A percentile compares a stretch with the other conserved stretches of the same genome.
Evolutionary conservation across 1,139 yeast species (phyloP).

Genomic region (Geotrichum aggregatum): DNA sequence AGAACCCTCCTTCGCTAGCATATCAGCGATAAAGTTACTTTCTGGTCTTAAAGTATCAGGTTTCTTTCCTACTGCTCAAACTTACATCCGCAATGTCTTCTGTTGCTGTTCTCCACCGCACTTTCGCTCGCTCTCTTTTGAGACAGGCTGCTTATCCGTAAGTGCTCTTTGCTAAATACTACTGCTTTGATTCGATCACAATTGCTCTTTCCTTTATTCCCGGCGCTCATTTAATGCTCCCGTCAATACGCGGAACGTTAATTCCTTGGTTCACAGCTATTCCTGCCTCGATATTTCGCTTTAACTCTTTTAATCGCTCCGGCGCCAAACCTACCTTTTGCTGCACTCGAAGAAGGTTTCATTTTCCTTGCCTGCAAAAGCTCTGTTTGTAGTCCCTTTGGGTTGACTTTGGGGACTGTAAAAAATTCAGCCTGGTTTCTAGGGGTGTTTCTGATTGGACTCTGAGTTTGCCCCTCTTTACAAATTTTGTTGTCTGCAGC

Average conservation of each 20-base stretch:
- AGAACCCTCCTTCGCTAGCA: not conserved
- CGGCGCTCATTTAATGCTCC: no score
- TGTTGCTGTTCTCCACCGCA: constrained; percentile 25
- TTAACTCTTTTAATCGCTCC: not conserved
- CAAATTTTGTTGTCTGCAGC: constrained; percentile 6
- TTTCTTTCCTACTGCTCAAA: not conserved
- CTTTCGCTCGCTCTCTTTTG: constrained; percentile 23
- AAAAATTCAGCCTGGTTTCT: constrained; percentile 1
- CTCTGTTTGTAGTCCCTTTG: no score
- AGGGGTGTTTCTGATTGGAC: not conserved
- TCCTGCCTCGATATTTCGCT: not conserved
- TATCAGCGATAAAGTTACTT: not conserved
- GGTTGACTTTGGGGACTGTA: no score
- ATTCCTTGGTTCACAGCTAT: no score
- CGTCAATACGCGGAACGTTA: no score
- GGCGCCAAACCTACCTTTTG: constrained; percentile 2
- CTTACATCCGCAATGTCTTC: constrained; percentile 27
- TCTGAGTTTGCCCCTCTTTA: constrained; percentile 3
- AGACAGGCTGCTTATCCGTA: constrained; percentile 22
- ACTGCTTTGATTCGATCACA: no score
- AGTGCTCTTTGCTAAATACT: constrained; percentile 1
- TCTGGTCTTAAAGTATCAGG: no score
- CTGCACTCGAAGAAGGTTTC: no score
- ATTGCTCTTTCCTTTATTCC: no score
- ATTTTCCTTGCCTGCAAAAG: no score